Evolutionary conservation across 192 early-diverging fungal genomes (phyloP), one percentile per base, ranked within the genome.

Genomic region (Coemansia sp.): DNA sequence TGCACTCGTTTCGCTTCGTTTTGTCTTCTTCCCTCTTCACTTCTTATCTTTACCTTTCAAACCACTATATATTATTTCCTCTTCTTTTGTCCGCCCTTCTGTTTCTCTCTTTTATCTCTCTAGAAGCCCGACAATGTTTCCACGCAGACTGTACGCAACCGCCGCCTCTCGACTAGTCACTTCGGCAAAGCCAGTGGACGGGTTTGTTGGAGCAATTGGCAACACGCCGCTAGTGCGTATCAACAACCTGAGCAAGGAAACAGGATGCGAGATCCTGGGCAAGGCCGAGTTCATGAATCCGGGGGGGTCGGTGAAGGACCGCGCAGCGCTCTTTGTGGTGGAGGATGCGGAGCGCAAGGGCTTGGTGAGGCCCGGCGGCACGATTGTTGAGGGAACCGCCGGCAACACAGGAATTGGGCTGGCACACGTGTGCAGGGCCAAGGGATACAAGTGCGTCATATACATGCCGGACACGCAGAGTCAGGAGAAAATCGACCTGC

Each of bases 261-360:
- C 90, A 5, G 93, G 94, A 40, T 90, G 91, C 75, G 87, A 94
- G 48, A 94, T 98, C 64, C 84, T 91, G 51, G 95, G 89, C 66
- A 98, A 97, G 85, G 93, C 95, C 54, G 97, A 98, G 86, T 96
- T 91, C 77, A 94, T 96, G 95, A 97, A 98, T 82, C 95, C 95
- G 6, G 93, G 94, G 42, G 95, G 96, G 3, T 94, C 92, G 16
- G 95, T 98, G 68, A 99, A 99, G 86, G 97, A 99, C 81, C 88
- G 97, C 22, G 93, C 95, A 6, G 97, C 97, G 0, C 85, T 97
- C 38, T 96, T 85, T 77, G 93, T 99, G 0, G 92, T 99, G 19
- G 90, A 97, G 83, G 89, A 96, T 62, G 96, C 97, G 38, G 97
- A 99, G 74, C 87, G 92, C 63, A 84, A 74, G 62, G 97, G 97